Base-by-base conservation (phyloP, 768 basidiomycete genomes). In the Leccinum pellstonianum region DNA sequence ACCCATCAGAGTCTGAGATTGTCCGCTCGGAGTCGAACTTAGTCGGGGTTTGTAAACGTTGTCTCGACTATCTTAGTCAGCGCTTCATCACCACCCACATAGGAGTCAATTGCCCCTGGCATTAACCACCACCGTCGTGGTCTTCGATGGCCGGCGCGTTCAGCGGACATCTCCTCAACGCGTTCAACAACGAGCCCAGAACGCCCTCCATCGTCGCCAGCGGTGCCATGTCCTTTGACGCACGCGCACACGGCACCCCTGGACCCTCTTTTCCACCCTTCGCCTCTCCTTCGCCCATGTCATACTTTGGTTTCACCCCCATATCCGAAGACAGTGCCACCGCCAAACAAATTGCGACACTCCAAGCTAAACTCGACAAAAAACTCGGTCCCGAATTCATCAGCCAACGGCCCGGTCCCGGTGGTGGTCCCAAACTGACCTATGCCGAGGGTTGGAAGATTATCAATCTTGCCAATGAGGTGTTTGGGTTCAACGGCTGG, bases 401-500 rank as follows among this genome's bases (percentile, higher is more conserved):
- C 57, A 93, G 91, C 3, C 87, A 89, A 63, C 81, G 97, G 15
- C 88, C 91, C 7, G 95, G 96, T 4, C 93, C 92, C 2, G 90
- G 88, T 17, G 90, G 89, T 46, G 92, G 91, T 4, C 83, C 84
- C 15, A 97, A 95, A 73, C 77, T 99, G 50, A 95, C 90, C 15
- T 98, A 99, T 69, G 89, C 90, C 1, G 96, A 98, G 71, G 97
- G 96, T 0, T 98, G 96, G 96, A 95, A 93, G 76, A 88, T 95
- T 38, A 97, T 99, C 74, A 96, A 95, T 69, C 81, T 99, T 23
- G 97, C 96, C 2, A 99, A 99, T 71, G 96, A 99, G 64, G 91
- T 98, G 47, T 98, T 99, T 75, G 96, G 96, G 1, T 98, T 94
- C 79, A 93, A 98, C 63, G 97, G 95, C 25, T 95, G 94, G 95